Conservation (phyloP, 2,329 filamentous ascomycete species). For the Trichophyton mentagrophytes region DNA sequence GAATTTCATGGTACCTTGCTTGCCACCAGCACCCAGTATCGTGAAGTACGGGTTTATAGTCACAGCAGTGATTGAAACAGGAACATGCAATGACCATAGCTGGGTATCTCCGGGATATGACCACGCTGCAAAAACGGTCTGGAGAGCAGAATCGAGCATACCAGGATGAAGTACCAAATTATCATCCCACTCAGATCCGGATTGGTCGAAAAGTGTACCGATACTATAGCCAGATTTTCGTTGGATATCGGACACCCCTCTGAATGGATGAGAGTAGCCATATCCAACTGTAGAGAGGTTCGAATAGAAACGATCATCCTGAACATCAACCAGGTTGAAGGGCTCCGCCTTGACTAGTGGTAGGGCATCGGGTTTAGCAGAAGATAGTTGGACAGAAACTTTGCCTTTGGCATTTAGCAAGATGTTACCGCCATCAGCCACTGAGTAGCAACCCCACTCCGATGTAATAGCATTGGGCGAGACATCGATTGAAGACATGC, state of each 20-base stretch:
- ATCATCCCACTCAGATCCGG: neutral
- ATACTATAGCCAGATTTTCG: neutral
- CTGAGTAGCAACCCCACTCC: neutral
- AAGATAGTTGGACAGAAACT: neutral
- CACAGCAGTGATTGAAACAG: neutral
- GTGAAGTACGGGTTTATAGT: neutral
- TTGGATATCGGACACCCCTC: constrained; percentile 4
- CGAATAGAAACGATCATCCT: neutral
- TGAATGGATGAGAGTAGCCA: constrained; percentile 10
- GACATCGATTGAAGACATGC: constrained; percentile 13
- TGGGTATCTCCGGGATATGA: constrained; percentile 13
- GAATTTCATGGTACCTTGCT: neutral
- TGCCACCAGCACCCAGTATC: neutral
- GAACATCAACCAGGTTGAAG: neutral
- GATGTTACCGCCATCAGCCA: neutral
- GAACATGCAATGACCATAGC: constrained; percentile 13
- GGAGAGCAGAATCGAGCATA: constrained; percentile 16
- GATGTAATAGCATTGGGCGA: neutral
- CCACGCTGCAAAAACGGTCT: constrained; percentile 12
- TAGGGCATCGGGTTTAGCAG: neutral
- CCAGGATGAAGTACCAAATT: constrained; percentile 13
- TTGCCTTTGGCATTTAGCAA: neutral
- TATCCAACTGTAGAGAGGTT: neutral
- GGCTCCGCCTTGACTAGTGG: neutral
- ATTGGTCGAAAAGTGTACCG: neutral